Evolutionary conservation across 2,329 filamentous ascomycete species (phyloP), one percentile per base, ranked within the genome.

Genomic region (Fusarium buxicola): DNA sequence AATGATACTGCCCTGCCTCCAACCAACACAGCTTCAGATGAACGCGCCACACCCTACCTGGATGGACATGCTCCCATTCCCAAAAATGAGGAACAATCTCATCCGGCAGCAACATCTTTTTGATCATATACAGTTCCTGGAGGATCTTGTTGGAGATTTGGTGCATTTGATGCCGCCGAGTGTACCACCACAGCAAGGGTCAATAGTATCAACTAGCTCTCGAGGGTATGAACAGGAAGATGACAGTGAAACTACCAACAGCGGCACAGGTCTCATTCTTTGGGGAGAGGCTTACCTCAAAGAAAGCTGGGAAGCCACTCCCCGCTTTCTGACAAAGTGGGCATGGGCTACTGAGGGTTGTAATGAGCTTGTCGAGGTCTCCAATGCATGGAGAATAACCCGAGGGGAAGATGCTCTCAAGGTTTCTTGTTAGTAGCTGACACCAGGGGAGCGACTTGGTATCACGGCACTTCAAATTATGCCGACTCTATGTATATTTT

Each of bases 21-120:
- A 39, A 8, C 63, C 64, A 36, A 67, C 63, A 10, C 39, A 56
- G n/a, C 49, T 62, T 18, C 64, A 67, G 21, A 67, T 67, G 63
- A 62, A 45, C 25, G 52, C 25, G 1, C 54, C 60, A 4, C 65
- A 67, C 16, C 48, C 57, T 3, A 34, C 15, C 8, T 67, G 60
- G 60, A 62, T 67, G 7, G 57, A 62, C 12, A 25, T 49, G 4
- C 9, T 67, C 3, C 65, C 60, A 1, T 67, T 62, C 3, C 57
- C 60, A 8, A 32, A 56, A 7, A 30, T 67, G 1, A 32, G 63
- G n/a, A 49, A 67, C 12, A 67, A 60, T n/a, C 35, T 67, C 1
- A 59, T 67, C 10, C 39, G 34, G 1, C 28, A 31, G 5, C 60
- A 67, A 27, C 8, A 35, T 9, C 24, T 7, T 7, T 65, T 65